These are phyloP conservation scores for Colletotrichum sp. DNA, from an alignment of 2,329 filamentous ascomycete genomes.

Conservation along the genomic window DNA sequence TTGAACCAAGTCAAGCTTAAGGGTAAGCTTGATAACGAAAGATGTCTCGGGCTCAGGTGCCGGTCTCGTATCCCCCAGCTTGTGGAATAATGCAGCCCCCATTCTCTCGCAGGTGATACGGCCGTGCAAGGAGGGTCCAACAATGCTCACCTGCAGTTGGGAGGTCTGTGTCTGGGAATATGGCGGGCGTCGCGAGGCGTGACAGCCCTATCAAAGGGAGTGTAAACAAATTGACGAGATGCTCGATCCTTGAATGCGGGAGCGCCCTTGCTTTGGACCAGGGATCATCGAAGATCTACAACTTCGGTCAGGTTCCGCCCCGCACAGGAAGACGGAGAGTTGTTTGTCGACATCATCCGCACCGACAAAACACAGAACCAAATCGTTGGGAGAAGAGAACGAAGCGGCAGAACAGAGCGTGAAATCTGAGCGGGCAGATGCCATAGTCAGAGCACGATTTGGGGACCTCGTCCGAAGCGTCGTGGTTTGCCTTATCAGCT, in stretches of 20 bases:
- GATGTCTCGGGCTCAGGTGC: not conserved
- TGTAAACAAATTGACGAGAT: not conserved
- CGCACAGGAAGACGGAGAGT: not conserved
- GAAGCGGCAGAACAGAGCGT: not conserved
- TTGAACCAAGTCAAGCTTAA: not conserved
- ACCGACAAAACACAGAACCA: not conserved
- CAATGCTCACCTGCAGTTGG: slow-evolving; percentile 11
- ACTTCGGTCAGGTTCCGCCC: not conserved
- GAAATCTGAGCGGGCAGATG: not conserved
- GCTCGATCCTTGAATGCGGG: not conserved
- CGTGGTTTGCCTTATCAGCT: not conserved
- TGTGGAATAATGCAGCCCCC: not conserved
- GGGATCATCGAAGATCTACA: not conserved
- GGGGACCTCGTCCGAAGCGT: not conserved
- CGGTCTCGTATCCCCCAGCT: not conserved
- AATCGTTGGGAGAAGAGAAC: not conserved
- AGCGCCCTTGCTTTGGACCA: not conserved
- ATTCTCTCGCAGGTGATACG: not conserved
- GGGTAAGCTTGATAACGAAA: not conserved
- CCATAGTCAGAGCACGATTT: not conserved
- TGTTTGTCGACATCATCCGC: not conserved
- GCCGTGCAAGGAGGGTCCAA: not conserved
- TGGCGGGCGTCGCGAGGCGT: not conserved
- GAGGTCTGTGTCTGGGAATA: slow-evolving; percentile 1
- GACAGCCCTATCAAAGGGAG: not conserved